Base-by-base conservation (phyloP, 2,329 filamentous ascomycete genomes). In the Xylaria sp. region DNA sequence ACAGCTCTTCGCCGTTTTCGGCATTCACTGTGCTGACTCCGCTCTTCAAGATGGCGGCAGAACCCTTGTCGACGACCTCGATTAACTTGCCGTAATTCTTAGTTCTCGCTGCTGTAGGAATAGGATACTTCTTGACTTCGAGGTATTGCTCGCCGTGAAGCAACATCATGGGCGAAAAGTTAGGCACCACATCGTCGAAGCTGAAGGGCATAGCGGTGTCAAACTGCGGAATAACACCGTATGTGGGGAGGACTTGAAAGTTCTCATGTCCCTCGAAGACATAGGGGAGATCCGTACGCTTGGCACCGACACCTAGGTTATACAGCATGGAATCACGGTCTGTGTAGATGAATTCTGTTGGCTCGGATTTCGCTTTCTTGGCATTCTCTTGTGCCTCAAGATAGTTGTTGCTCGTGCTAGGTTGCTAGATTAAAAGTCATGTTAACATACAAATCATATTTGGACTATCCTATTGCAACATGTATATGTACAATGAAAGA, bases 71-170 rank as follows among this genome's bases (percentile, higher is more conserved):
- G 48, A 97, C 86, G 9, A 98, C 94, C 77, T 99, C 95, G 64
- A 99, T 86, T 60, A 99, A 88, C 76, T 88, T 89, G 62, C 88
- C 90, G 73, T 88, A 87, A 59, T 90, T 92, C 70, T 91, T 77
- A 51, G 96, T 88, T 59, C 87, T 89, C 52, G 86, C 93, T 57
- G 88, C 85, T 31, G 93, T 97, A 35, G 94, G 94, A 71, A 98
- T 90, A 40, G 95, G 95, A 81, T 88, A 96, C 78, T 94, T 92
- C 75, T 89, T 88, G 73, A 99, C 86, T 80, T 99, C 95, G 67
- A 99, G 91, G 80, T 93, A 99, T 79, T 99, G 95, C 83, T 99
- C 95, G 74, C 95, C 95, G 81, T 99, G 95, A 23, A 99, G 90
- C 52, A 99, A 87, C 93, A 97, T 97, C 92, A 97, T 97, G 64